A percentile compares a stretch with the other conserved stretches of the same genome.
These are phyloP conservation scores for Dipodascus geniculatus DNA, from an alignment of 805 yeast genomes.

Conservation along the genomic window DNA sequence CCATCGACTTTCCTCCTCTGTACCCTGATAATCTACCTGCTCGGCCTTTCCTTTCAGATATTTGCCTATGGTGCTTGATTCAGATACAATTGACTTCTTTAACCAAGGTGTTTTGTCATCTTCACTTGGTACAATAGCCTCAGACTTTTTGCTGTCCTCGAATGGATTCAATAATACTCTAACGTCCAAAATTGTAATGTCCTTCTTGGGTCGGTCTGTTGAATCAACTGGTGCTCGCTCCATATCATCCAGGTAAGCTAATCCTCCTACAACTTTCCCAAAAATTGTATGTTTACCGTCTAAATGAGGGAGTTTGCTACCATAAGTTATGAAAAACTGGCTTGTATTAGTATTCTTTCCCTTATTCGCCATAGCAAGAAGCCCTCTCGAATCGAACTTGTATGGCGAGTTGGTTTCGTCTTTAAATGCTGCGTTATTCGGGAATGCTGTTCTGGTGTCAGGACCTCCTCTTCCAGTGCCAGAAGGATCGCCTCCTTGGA, in stretches of 20 bases:
- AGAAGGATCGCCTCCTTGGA: conserved; percentile 27
- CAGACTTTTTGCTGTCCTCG: conserved; percentile 5
- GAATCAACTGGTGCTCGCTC: conserved; percentile 40
- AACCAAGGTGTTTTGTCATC: conserved; percentile 18
- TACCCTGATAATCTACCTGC: background rate
- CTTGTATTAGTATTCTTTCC: conserved; percentile 92
- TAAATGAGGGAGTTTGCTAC: conserved; percentile 53
- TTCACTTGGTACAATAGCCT: conserved; percentile 1
- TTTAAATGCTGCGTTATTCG: conserved; percentile 32
- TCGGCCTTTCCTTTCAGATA: conserved; percentile 9
- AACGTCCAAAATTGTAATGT: conserved; percentile 29
- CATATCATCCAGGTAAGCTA: conserved; percentile 39
- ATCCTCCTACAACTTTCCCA: conserved; percentile 42
- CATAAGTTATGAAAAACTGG: conserved; percentile 78
- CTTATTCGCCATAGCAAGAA: conserved; percentile 83
- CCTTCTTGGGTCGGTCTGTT: conserved; percentile 32
- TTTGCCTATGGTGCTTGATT: conserved; percentile 12
- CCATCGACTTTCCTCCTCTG: conserved; percentile 1
- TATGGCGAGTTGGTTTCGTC: conserved; percentile 28
- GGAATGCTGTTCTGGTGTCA: conserved; percentile 20
- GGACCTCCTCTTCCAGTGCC: conserved; percentile 25
- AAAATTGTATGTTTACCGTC: conserved; percentile 67
- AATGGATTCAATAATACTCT: conserved; percentile 15
- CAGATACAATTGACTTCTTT: conserved; percentile 5
- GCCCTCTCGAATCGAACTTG: conserved; percentile 69